A percentile compares a stretch with the other conserved stretches of the same genome.
These are phyloP conservation scores for Trametes pubescens DNA, from an alignment of 1,284 basidiomycete genomes.

Conservation along the genomic window DNA sequence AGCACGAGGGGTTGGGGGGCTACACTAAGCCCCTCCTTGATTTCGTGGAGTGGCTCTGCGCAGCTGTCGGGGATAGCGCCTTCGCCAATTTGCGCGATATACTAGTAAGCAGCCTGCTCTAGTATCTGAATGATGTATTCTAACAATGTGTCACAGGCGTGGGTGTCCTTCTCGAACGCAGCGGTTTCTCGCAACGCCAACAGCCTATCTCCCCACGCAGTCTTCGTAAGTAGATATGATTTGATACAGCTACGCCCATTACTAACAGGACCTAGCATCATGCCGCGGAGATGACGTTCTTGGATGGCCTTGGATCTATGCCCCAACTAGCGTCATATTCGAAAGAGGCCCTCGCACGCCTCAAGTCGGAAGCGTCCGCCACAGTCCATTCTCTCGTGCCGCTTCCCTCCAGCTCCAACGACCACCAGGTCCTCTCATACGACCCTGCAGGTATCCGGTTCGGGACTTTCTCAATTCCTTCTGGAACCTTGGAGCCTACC, in stretches of 20 bases:
- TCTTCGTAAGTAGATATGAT: constrained; percentile 70
- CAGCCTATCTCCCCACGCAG: constrained; percentile 56
- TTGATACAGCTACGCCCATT: background rate
- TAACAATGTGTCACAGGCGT: constrained; percentile 64
- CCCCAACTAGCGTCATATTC: constrained; percentile 73
- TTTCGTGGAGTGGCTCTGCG: constrained; percentile 86
- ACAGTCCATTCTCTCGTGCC: constrained; percentile 64
- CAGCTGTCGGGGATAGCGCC: constrained; percentile 70
- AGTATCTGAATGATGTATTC: background rate
- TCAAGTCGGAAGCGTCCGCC: constrained; percentile 58
- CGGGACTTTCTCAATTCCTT: constrained; percentile 79
- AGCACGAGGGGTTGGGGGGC: constrained; percentile 57
- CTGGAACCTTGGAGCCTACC: constrained; percentile 56
- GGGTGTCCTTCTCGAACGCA: constrained; percentile 90
- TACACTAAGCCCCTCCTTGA: constrained; percentile 79
- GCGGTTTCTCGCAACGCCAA: constrained; percentile 50
- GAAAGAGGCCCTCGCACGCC: constrained; percentile 51
- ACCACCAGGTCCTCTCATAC: constrained; percentile 41
- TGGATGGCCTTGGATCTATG: constrained; percentile 85
- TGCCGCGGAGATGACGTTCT: constrained; percentile 85
- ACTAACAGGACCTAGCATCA: constrained; percentile 67
- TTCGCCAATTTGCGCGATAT: constrained; percentile 89
- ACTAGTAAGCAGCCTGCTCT: constrained; percentile 61
- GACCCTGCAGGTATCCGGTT: constrained; percentile 63
- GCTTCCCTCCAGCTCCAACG: constrained; percentile 38